Evolutionary conservation across 2,329 filamentous ascomycete species (phyloP).

Genomic region (Rhytidhysteron rufulum): DNA sequence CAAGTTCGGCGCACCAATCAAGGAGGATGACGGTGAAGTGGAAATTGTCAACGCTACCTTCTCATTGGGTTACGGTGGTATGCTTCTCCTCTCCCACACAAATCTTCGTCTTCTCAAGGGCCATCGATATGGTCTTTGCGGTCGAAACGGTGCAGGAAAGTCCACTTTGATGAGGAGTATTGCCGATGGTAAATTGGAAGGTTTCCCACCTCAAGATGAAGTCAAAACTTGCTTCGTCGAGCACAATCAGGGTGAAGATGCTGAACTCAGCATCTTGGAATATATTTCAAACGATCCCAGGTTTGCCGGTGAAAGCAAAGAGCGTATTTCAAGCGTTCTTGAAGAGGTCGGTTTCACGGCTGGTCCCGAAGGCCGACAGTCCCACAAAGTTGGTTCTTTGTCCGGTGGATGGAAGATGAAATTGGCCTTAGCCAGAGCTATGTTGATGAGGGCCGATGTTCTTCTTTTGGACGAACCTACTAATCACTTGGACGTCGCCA

Average conservation of each 20-base stretch:
- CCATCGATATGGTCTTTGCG: slow-evolving; percentile 94
- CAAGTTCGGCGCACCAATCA: slow-evolving; percentile 77
- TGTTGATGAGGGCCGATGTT: slow-evolving; percentile 96
- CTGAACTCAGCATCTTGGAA: slow-evolving; percentile 90
- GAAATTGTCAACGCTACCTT: slow-evolving; percentile 99
- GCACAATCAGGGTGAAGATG: slow-evolving; percentile 98
- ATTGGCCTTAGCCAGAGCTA: slow-evolving; percentile 88
- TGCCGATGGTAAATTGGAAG: slow-evolving; percentile 90
- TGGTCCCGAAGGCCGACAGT: slow-evolving; percentile 83
- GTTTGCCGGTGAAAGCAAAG: slow-evolving; percentile 71
- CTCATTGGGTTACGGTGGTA: slow-evolving; percentile 94
- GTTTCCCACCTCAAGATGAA: slow-evolving; percentile 88
- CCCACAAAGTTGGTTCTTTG: slow-evolving; percentile 85
- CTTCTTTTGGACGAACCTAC: slow-evolving; percentile 96
- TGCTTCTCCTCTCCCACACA: slow-evolving; percentile 93
- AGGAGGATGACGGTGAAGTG: slow-evolving; percentile 85
- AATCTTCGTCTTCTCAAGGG: slow-evolving; percentile 93
- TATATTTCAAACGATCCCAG: slow-evolving; percentile 88
- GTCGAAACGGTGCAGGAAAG: slow-evolving; percentile 95
- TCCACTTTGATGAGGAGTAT: slow-evolving; percentile 99
- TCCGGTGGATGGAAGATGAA: slow-evolving; percentile 99
- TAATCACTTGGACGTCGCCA: slow-evolving; percentile 94
- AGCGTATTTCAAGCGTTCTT: slow-evolving; percentile 79
- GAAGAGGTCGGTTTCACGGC: slow-evolving; percentile 90
- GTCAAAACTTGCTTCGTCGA: slow-evolving; percentile 97